These are phyloP conservation scores for Flaveria ramosissima DNA, from an alignment of 129 eudicot species.

Conservation along the genomic window DNA sequence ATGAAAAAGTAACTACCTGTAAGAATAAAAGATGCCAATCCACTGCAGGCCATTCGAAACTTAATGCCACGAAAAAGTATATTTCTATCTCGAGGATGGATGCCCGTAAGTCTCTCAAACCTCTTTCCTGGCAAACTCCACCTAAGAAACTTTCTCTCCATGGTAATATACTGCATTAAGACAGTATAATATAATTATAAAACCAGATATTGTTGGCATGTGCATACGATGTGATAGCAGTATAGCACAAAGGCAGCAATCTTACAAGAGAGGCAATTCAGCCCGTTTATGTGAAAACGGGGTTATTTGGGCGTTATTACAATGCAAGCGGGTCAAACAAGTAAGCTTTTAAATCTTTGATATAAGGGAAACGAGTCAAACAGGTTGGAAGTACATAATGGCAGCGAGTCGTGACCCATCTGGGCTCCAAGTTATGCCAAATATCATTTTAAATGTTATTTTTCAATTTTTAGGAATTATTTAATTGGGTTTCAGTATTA, in stretches of 20 bases:
- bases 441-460: not conserved
- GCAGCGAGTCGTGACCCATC: not conserved
- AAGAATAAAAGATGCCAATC: slow-evolving; percentile 69
- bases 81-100: slow-evolving; percentile 89
- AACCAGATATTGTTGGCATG: not conserved
- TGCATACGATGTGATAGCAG: not conserved
- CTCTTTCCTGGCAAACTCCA: slow-evolving; percentile 80
- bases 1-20: slow-evolving; percentile 69
- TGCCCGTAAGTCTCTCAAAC: slow-evolving; percentile 84
- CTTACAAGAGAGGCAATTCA: not conserved
- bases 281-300: not conserved
- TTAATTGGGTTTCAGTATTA: not conserved
- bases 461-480: not conserved
- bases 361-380: not conserved
- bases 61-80: slow-evolving; percentile 69
- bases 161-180: slow-evolving; percentile 61
- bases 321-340: not conserved
- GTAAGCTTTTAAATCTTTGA: not conserved
- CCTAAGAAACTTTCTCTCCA: slow-evolving; percentile 80
- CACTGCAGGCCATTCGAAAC: slow-evolving; percentile 90
- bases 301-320: not conserved
- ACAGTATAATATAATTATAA: not conserved
- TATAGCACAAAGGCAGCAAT: not conserved
- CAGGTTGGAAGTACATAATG: not conserved
- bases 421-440: not conserved